Evolutionary conservation across 306 rosid species (phyloP), one percentile per base, ranked within the genome.

Genomic region (Delonix regia): DNA sequence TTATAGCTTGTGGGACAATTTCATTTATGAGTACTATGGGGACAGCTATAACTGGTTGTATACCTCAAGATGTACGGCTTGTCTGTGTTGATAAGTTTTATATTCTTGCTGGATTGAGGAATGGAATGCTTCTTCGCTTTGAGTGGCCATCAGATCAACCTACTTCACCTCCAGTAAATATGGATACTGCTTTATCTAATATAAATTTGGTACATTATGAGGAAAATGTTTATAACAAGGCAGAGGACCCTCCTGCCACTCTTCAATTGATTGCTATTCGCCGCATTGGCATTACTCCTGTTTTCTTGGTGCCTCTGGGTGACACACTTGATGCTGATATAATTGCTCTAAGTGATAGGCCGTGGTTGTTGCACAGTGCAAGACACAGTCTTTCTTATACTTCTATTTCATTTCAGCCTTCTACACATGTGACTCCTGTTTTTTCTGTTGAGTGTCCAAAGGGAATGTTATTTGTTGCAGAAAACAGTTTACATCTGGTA

Each of bases 251-350:
- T 82, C 90, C 91, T 72, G 71, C 83, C 59, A 74, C 65, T 68
- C 95, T 94, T 85, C 97, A 94, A 80, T 71, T 94, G 90, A 92
- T 94, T 85, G 93, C 97, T 74, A 83, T 83, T 74, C 92, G 97
- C 42, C 99, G 95, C 25, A 92, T 94, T 80, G 99, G 99, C 80
- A 87, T 92, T 75, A 94, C 99, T 66, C 97, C 99, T 36, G 99
- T 94, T 81, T 94, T 92, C 90, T 86, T 94, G 87, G 92, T 90
- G 78, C 93, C 99, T 57, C 77, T 94, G 87, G 90, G 90, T 81
- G 92, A 88, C 79, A 83, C 90, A 6, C 90, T 94, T 78, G 97
- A 94, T 87, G 86, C 91, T 59, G 99, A 92, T 86, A 77, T 94
- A 80, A 87, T 94, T 87, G 92, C 89, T 74, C 85, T 94, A 56